phyloP scores from a whole-genome alignment of 768 basidiomycete species.

The Mycena rosella region DNA sequence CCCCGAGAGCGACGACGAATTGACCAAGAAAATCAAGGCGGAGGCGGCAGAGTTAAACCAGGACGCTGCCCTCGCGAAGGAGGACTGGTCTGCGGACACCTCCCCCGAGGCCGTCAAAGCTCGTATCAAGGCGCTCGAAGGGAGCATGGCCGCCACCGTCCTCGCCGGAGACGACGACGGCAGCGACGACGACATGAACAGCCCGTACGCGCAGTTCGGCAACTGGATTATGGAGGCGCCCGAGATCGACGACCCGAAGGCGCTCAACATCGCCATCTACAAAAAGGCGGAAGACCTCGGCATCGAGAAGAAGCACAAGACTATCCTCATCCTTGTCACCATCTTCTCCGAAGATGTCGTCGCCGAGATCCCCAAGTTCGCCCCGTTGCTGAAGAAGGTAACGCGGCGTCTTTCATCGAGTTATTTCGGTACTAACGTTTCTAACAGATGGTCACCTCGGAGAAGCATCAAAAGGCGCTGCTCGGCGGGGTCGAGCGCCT shows the following conservation, averaged over 20 bases:
- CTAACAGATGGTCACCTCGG: constrained; percentile 84
- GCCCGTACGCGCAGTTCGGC: constrained; percentile 87
- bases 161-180: constrained; percentile 84
- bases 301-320: constrained; percentile 96
- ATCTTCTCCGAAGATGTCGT: constrained; percentile 84
- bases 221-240: constrained; percentile 86
- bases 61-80: constrained; percentile 70
- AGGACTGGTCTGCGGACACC: constrained; percentile 95
- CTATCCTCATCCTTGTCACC: constrained; percentile 82
- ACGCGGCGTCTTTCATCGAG: constrained; percentile 34
- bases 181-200: constrained; percentile 88
- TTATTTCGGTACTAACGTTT: constrained; percentile 24
- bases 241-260: constrained; percentile 59
- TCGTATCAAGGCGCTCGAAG: constrained; percentile 80
- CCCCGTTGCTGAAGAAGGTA: constrained; percentile 83
- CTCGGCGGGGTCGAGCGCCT: constrained; percentile 93
- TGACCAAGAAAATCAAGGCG: constrained; percentile 92
- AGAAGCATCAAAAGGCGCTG: constrained; percentile 96
- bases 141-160: constrained; percentile 64
- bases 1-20: constrained; percentile 87
- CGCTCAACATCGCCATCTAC: constrained; percentile 76
- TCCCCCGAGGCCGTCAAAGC: constrained; percentile 90
- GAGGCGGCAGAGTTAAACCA: constrained; percentile 84
- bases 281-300: constrained; percentile 93
- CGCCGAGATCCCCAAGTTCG: constrained; percentile 72